These are phyloP conservation scores for Lolium perenne DNA, from an alignment of 176 grass and related monocot genomes.

Conservation along the genomic window DNA sequence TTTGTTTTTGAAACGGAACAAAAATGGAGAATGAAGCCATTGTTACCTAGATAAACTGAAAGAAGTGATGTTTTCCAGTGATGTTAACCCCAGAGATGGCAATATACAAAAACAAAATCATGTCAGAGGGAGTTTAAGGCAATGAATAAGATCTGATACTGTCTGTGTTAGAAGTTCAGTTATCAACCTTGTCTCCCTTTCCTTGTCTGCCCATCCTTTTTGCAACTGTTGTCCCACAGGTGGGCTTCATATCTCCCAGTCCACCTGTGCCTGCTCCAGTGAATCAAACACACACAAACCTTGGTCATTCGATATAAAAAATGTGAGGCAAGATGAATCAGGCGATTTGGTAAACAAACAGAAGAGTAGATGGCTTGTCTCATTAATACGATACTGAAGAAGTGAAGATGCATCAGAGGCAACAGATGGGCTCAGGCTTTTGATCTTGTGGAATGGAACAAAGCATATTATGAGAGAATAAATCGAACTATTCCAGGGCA, in stretches of 20 bases:
- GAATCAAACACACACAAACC: slow-evolving; percentile 49
- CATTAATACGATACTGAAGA: neutral
- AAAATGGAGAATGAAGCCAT: neutral
- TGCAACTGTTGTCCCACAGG: slow-evolving; percentile 98
- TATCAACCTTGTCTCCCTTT: slow-evolving; percentile 96
- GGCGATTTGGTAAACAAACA: slow-evolving; percentile 16
- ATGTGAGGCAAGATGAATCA: neutral
- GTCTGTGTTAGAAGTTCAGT: slow-evolving; percentile 7
- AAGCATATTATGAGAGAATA: neutral
- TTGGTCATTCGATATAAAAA: slow-evolving; percentile 34
- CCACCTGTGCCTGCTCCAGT: slow-evolving; percentile 89
- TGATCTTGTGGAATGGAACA: slow-evolving; percentile 9
- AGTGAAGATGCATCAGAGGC: slow-evolving; percentile 22
- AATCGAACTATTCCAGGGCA: neutral
- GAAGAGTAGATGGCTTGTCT: neutral
- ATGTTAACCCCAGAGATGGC: slow-evolving; percentile 26
- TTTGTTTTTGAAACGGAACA: neutral
- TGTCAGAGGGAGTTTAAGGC: slow-evolving; percentile 6
- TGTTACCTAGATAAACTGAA: slow-evolving; percentile 77
- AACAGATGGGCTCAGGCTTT: slow-evolving; percentile 8
- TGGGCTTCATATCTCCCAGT: slow-evolving; percentile 98
- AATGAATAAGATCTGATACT: neutral
- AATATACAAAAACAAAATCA: slow-evolving; percentile 37
- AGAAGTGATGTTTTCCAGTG: slow-evolving; percentile 30
- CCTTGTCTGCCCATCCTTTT: slow-evolving; percentile 94